phyloP scores from a whole-genome alignment of 352 stramenopile genomes.

The Pythium monospermum region DNA sequence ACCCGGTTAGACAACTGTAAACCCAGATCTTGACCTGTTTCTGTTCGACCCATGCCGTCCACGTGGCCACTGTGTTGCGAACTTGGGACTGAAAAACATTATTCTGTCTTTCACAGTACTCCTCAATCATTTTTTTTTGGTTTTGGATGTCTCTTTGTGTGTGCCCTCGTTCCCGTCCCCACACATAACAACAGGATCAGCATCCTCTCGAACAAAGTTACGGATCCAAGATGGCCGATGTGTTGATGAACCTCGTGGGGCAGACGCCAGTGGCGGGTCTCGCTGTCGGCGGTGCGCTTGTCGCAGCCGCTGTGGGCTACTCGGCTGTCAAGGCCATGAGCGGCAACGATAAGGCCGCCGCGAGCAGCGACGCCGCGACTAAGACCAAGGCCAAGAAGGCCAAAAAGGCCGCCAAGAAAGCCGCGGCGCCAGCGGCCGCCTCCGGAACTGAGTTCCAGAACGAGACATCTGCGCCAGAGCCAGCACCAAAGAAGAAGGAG shows the following conservation, averaged over 20 bases:
- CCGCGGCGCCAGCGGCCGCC: constrained; percentile 7
- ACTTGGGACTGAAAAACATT: not conserved
- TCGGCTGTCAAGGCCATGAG: constrained; percentile 61
- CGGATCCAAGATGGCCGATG: constrained; percentile 43
- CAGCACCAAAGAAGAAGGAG: constrained; percentile 49
- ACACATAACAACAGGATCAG: constrained; percentile 10
- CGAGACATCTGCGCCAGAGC: constrained; percentile 21
- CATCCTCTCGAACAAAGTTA: not conserved
- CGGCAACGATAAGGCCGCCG: constrained; percentile 28
- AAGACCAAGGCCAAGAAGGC: constrained; percentile 51
- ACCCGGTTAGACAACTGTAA: not conserved
- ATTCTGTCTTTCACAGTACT: not conserved
- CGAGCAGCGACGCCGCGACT: constrained; percentile 23
- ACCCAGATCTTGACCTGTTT: not conserved
- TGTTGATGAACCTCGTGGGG: constrained; percentile 56
- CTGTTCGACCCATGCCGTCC: not conserved
- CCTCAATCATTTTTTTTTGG: not conserved
- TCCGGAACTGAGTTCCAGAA: constrained; percentile 12
- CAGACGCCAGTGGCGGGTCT: constrained; percentile 56
- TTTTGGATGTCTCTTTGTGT: constrained; percentile 10
- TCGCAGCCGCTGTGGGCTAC: constrained; percentile 62
- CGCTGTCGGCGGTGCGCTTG: constrained; percentile 60
- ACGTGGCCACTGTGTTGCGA: constrained; percentile 4
- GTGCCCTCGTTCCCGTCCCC: not conserved
- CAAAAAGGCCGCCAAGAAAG: constrained; percentile 41